phyloP scores from a whole-genome alignment of 148 eudicot genomes.

The Dianthus caryophyllus region DNA sequence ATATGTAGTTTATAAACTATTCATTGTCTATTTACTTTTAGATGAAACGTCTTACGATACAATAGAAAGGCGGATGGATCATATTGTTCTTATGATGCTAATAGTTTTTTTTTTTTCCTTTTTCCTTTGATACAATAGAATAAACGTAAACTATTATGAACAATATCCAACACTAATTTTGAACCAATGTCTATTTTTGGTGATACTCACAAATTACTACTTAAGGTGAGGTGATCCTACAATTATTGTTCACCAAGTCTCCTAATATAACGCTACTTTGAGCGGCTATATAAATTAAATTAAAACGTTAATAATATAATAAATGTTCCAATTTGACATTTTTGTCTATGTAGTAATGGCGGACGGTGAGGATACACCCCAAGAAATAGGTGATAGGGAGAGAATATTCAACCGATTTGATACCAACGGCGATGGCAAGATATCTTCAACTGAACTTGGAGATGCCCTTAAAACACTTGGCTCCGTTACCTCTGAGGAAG shows the following conservation, averaged over 20 bases:
- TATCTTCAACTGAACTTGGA: slow-evolving; percentile 70
- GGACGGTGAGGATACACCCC: slow-evolving; percentile 46
- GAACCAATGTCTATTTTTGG: neutral
- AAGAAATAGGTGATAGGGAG: slow-evolving; percentile 59
- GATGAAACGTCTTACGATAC: too few species aligned
- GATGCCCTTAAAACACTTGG: slow-evolving; percentile 72
- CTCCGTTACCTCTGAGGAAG: slow-evolving; percentile 50
- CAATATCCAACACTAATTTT: neutral
- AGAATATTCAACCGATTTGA: slow-evolving; percentile 70
- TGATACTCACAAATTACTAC: slow-evolving; percentile 3
- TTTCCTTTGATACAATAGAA: too few species aligned
- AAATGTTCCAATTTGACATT: too few species aligned
- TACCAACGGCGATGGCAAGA: slow-evolving; percentile 76
- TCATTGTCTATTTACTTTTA: too few species aligned
- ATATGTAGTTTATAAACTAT: too few species aligned
- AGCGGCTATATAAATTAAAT: neutral
- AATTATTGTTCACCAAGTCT: slow-evolving; percentile 7
- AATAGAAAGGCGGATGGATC: too few species aligned
- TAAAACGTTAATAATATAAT: too few species aligned
- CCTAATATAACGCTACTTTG: slow-evolving; percentile 5
- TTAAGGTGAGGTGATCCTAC: slow-evolving; percentile 30
- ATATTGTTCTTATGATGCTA: too few species aligned
- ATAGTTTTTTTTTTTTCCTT: too few species aligned
- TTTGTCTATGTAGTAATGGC: slow-evolving; percentile 33
- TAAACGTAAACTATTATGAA: too few species aligned